These are phyloP conservation scores for Trichoderma hamatum DNA, from an alignment of 2,329 filamentous ascomycete genomes.

Conservation along the genomic window DNA sequence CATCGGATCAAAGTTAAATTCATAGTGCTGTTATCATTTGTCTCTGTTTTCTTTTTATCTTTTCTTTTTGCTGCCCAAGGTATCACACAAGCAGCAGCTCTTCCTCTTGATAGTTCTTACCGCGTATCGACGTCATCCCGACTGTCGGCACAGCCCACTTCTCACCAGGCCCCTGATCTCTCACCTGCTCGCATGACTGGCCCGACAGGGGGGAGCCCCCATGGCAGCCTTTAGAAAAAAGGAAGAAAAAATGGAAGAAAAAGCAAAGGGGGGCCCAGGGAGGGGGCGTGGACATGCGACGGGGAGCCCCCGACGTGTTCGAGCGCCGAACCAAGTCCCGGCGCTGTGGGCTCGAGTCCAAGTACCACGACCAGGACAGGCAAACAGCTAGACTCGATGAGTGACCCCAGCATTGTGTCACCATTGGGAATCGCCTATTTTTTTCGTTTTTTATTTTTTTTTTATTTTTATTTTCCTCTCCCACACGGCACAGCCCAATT, in stretches of 20 bases:
- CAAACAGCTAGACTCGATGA: slow-evolving; percentile 6
- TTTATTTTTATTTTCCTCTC: not conserved
- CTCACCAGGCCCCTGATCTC: slow-evolving; percentile 16
- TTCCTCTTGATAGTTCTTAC: not conserved
- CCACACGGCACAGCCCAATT: not conserved
- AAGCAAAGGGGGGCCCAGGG: slow-evolving; percentile 4
- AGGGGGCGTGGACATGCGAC: not conserved
- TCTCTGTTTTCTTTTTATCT: not conserved
- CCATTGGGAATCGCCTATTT: slow-evolving; percentile 10
- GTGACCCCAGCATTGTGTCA: slow-evolving; percentile 25
- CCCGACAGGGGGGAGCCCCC: slow-evolving; percentile 14
- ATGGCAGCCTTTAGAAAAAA: slow-evolving; percentile 24
- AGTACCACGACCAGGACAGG: not conserved
- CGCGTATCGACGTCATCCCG: slow-evolving; percentile 27
- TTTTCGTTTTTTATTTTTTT: not conserved
- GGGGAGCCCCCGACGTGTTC: slow-evolving; percentile 24
- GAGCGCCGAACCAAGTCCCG: slow-evolving; percentile 25
- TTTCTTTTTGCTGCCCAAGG: not conserved
- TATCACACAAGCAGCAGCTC: not conserved
- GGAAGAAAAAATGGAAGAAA: slow-evolving; percentile 21
- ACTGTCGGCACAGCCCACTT: slow-evolving; percentile 9
- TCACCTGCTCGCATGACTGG: slow-evolving; percentile 25
- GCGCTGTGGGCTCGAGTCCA: slow-evolving; percentile 8
- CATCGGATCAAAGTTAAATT: not conserved
- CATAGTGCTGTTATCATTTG: not conserved